A percentile compares a stretch with the other conserved stretches of the same genome.
These are phyloP conservation scores for Endocalyx cinctus DNA, from an alignment of 2,329 filamentous ascomycete genomes.

Conservation along the genomic window DNA sequence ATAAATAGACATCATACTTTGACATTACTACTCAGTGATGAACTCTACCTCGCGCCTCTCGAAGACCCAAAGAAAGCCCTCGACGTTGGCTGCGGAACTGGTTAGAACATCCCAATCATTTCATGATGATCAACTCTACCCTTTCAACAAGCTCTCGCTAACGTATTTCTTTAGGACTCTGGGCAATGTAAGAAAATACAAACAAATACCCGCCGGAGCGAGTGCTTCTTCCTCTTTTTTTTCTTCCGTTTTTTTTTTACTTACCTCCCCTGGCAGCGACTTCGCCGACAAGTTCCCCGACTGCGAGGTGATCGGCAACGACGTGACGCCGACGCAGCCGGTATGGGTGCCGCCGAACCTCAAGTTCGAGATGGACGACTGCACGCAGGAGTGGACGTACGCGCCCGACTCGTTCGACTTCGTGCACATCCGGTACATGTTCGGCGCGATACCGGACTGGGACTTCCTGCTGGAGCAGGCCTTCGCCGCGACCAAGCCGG, in stretches of 20 bases:
- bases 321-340: slow-evolving; percentile 36
- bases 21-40: not conserved
- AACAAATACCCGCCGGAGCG: slow-evolving; percentile 3
- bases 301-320: slow-evolving; percentile 25
- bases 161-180: slow-evolving; percentile 19
- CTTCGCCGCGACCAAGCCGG: slow-evolving; percentile 49
- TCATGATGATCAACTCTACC: not conserved
- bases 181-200: slow-evolving; percentile 22
- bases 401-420: slow-evolving; percentile 51
- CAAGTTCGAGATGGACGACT: slow-evolving; percentile 27
- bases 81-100: slow-evolving; percentile 24
- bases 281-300: slow-evolving; percentile 32
- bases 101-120: slow-evolving; percentile 11
- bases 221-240: not conserved
- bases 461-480: slow-evolving; percentile 44
- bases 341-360: slow-evolving; percentile 32
- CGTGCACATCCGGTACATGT: slow-evolving; percentile 55
- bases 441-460: slow-evolving; percentile 53
- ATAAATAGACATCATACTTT: not conserved
- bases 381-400: slow-evolving; percentile 40
- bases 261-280: too few species aligned
- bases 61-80: slow-evolving; percentile 28
- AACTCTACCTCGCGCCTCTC: too few species aligned
- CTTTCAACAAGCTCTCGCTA: not conserved
- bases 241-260: too few species aligned